Evolutionary conservation across 129 eudicot genomes (phyloP).

Genomic region (Flaveria robusta): DNA sequence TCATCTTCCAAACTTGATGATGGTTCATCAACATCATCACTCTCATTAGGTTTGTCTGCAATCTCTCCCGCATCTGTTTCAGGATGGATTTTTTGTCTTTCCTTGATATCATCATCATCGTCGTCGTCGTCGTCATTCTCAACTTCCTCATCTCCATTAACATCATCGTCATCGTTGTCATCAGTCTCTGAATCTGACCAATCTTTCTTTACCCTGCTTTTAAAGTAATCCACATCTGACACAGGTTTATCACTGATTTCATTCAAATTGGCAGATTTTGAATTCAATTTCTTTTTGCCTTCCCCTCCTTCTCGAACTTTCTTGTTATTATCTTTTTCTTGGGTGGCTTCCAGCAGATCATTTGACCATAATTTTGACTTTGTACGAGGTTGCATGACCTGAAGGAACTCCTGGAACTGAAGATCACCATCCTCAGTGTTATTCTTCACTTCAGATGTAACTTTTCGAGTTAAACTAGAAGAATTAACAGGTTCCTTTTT

Average conservation of each 20-base stretch:
- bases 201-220: conserved; percentile 70
- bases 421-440: conserved; percentile 55
- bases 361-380: conserved; percentile 92
- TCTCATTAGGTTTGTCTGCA: conserved; percentile 32
- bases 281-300: conserved; percentile 26
- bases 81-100: conserved; percentile 9
- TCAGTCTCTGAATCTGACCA: conserved; percentile 86
- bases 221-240: conserved; percentile 86
- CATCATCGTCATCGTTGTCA: conserved; percentile 47
- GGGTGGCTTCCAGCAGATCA: conserved; percentile 61
- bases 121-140: conserved; percentile 31
- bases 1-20: conserved; percentile 49
- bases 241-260: conserved; percentile 42
- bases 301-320: conserved; percentile 19
- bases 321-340: conserved; percentile 31
- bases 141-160: conserved; percentile 36
- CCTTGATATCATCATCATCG: conserved; percentile 18
- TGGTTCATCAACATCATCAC: conserved; percentile 40
- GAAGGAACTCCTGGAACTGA: conserved; percentile 77
- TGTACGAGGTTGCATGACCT: conserved; percentile 82
- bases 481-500: conserved; percentile 38
- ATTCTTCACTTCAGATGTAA: conserved; percentile 28
- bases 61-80: conserved; percentile 37
- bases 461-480: conserved; percentile 21
- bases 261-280: conserved; percentile 31